Conservation (phyloP, 495 filamentous ascomycete species). For the Lasiosphaeria ovina region DNA sequence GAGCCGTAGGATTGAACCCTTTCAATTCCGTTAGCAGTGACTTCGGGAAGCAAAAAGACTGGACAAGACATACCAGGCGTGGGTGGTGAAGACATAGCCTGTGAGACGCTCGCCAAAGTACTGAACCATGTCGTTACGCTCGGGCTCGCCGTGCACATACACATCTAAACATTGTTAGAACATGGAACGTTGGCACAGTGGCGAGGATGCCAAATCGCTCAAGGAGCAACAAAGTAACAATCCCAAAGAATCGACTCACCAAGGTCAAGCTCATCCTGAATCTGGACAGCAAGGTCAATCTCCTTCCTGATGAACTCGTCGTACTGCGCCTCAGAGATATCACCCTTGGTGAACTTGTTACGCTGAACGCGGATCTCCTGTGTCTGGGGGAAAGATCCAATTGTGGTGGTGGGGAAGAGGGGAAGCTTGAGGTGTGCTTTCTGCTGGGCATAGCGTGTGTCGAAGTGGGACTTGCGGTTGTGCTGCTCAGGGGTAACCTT, state of each 20-base stretch:
- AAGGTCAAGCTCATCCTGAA: slow-evolving; percentile 95
- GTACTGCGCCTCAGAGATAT: slow-evolving; percentile 88
- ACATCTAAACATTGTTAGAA: slow-evolving; percentile 43
- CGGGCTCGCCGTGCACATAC: slow-evolving; percentile 95
- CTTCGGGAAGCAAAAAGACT: too few relatives aligned
- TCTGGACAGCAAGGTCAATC: slow-evolving; percentile 86
- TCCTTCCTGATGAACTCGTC: slow-evolving; percentile 98
- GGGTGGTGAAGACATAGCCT: slow-evolving; percentile 98
- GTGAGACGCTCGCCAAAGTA: slow-evolving; percentile 98
- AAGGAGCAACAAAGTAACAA: too few relatives aligned
- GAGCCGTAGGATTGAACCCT: slow-evolving; percentile 95
- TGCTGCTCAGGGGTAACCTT: slow-evolving; percentile 80
- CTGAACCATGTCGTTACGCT: slow-evolving; percentile 99
- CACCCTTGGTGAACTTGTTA: slow-evolving; percentile 97
- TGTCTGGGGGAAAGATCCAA: slow-evolving; percentile 98
- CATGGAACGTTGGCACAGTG: too few relatives aligned
- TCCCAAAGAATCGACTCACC: slow-evolving; percentile 26
- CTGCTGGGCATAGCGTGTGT: slow-evolving; percentile 77
- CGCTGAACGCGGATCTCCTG: slow-evolving; percentile 94
- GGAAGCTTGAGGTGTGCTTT: slow-evolving; percentile 85
- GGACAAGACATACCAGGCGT: slow-evolving; percentile 59
- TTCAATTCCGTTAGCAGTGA: too few relatives aligned
- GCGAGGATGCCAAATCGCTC: too few relatives aligned
- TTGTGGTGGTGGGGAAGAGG: slow-evolving; percentile 97
- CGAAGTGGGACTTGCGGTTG: slow-evolving; percentile 87